Base-by-base conservation (phyloP, 352 stramenopile genomes). In the Globisporangium viniferum region DNA sequence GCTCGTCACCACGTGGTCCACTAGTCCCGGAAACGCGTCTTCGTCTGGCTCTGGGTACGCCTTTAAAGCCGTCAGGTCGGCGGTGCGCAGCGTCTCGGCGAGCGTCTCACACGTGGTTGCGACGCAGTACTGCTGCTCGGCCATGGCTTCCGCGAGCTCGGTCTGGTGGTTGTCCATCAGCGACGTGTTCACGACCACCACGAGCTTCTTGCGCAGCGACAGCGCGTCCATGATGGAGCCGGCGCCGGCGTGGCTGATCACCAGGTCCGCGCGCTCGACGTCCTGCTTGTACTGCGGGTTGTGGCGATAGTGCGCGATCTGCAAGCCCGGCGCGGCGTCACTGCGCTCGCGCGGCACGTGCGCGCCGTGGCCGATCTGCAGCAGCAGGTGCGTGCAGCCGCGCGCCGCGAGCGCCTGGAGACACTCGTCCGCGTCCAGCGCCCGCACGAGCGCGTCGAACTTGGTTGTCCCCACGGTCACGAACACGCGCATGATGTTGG, bases 101-200 rank as follows among this genome's bases (percentile, higher is more conserved):
- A 93, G 68, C 5, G 39, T 63, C 24, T 79, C 71, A 15, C 79
- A 81, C 2, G 71, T 82, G 9, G 88, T 91, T 20, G 77, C 68
- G 10, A 91, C 68, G 62, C 86, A 92, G 59, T 84, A 91, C 2
- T 72, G 75, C 59, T 84, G 68, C 29, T 81, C 77, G 18, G 86
- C 86, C 85, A 99, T 97, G 44, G 96, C 95, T 56, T 93, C 78
- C 7, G 97, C 96, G 22, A 99, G 77, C 73, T 99, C 97, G 41
- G 79, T 84, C 79, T 99, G 97, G 77, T 99, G 97, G 85, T 99
- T 98, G 86, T 99, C 86, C 97, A 99, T 99, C 15, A 99, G 85
- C 63, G 69, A 54, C 20, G 83, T 91, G 53, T 99, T 99, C 10
- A 98, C 97, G 6, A 99, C 94, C 6, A 98, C 96, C 29, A 98